phyloP scores from a whole-genome alignment of 2,329 filamentous ascomycete species.

The Teratosphaeria gauchensis region DNA sequence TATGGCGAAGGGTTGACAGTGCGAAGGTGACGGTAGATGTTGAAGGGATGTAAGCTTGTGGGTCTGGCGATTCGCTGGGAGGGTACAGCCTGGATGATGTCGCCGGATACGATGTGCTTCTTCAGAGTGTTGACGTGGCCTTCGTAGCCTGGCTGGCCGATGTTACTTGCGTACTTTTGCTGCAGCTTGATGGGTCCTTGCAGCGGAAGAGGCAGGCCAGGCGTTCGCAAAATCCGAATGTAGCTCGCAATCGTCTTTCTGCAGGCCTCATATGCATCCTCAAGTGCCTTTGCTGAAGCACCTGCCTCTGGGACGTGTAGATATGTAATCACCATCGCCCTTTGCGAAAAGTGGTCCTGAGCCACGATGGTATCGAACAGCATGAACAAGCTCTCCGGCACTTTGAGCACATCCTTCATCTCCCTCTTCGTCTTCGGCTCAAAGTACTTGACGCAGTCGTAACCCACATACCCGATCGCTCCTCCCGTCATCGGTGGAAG shows the following conservation, averaged over 20 bases:
- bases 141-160: slow-evolving; percentile 82
- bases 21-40: slow-evolving; percentile 90
- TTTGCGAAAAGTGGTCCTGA: slow-evolving; percentile 88
- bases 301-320: slow-evolving; percentile 51
- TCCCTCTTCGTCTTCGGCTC: slow-evolving; percentile 84
- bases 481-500: slow-evolving; percentile 84
- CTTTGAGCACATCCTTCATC: slow-evolving; percentile 76
- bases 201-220: slow-evolving; percentile 56
- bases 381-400: slow-evolving; percentile 95
- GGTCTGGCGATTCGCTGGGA: slow-evolving; percentile 87
- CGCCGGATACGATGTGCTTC: slow-evolving; percentile 78
- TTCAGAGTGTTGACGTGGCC: slow-evolving; percentile 78
- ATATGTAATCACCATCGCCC: slow-evolving; percentile 90
- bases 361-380: slow-evolving; percentile 90
- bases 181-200: slow-evolving; percentile 64
- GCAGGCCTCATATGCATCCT: slow-evolving; percentile 60
- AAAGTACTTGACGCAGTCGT: slow-evolving; percentile 96
- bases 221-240: slow-evolving; percentile 61
- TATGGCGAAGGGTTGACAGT: slow-evolving; percentile 98
- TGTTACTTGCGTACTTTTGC: slow-evolving; percentile 82
- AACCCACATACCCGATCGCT: slow-evolving; percentile 92
- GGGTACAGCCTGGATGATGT: slow-evolving; percentile 96
- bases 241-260: slow-evolving; percentile 54
- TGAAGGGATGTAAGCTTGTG: slow-evolving; percentile 89
- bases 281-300: slow-evolving; percentile 40